phyloP scores from a whole-genome alignment of 164 flowering plant genomes.

The Aristolochia fimbriata region DNA sequence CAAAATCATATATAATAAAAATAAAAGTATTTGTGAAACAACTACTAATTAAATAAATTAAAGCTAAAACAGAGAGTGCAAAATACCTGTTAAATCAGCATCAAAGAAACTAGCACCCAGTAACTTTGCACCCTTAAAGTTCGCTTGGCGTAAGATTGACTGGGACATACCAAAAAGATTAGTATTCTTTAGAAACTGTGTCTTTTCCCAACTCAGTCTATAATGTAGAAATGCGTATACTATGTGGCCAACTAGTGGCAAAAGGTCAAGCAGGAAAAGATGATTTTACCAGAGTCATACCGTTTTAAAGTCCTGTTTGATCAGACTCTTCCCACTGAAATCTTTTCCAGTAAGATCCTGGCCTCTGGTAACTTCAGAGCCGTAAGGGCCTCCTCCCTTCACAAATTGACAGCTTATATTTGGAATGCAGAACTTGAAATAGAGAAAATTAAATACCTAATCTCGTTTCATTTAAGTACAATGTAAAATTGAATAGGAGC shows the following conservation, averaged over 20 bases:
- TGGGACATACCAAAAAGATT: conserved; percentile 15
- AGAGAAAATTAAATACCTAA: too few species aligned
- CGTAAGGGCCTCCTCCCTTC: conserved; percentile 39
- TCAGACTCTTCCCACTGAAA: conserved; percentile 79
- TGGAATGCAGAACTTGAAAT: too few species aligned
- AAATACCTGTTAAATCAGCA: conserved; percentile 90
- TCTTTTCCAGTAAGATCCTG: conserved; percentile 88
- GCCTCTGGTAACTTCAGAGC: conserved; percentile 86
- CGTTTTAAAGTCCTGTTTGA: conserved; percentile 95
- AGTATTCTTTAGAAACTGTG: too few species aligned
- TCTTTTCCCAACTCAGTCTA: too few species aligned
- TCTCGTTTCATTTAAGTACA: too few species aligned
- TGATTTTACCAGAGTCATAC: conserved; percentile 21
- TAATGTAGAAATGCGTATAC: neutral
- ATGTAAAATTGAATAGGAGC: too few species aligned
- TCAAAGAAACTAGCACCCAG: conserved; percentile 97
- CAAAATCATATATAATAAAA: too few species aligned
- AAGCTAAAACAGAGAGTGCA: neutral
- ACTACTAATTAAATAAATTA: neutral
- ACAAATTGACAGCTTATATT: too few species aligned
- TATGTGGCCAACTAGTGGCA: neutral
- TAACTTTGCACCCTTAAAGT: conserved; percentile 83
- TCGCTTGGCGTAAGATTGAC: conserved; percentile 89
- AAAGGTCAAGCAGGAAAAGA: neutral
- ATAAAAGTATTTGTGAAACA: too few species aligned